A percentile compares a stretch with the other conserved stretches of the same genome.
phyloP scores from a whole-genome alignment of 352 stramenopile genomes.

The Phytophthora pisi region DNA sequence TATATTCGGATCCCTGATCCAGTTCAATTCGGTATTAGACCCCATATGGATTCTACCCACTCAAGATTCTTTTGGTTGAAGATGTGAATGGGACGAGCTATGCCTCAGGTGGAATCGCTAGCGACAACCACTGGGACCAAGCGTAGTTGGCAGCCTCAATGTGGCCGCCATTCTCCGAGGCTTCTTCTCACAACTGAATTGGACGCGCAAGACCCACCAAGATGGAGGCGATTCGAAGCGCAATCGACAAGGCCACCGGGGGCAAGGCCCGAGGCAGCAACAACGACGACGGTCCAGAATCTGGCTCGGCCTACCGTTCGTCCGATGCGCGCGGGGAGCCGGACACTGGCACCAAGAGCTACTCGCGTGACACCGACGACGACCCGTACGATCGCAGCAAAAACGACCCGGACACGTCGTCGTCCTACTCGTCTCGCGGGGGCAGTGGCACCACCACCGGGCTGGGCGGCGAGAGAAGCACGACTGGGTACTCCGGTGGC shows the following conservation, averaged over 20 bases:
- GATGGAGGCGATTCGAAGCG: slow-evolving; percentile 25
- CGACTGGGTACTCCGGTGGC: slow-evolving; percentile 9
- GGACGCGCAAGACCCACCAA: background rate
- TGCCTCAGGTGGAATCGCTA: background rate
- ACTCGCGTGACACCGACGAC: slow-evolving; percentile 21
- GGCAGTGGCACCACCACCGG: slow-evolving; percentile 1
- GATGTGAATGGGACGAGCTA: background rate
- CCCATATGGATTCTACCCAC: too few relatives aligned
- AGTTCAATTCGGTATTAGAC: too few relatives aligned
- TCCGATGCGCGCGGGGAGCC: slow-evolving; percentile 21
- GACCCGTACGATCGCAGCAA: slow-evolving; percentile 16
- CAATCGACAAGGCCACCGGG: slow-evolving; percentile 22
- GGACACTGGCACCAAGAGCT: slow-evolving; percentile 28
- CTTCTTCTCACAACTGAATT: slow-evolving; percentile 24
- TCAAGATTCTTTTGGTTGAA: background rate
- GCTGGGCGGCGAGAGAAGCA: slow-evolving; percentile 25
- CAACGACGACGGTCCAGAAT: slow-evolving; percentile 10
- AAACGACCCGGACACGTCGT: slow-evolving; percentile 12
- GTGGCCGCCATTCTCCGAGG: background rate
- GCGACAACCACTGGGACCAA: background rate
- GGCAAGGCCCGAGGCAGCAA: slow-evolving; percentile 10
- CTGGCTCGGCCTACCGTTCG: slow-evolving; percentile 20
- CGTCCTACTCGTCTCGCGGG: slow-evolving; percentile 29
- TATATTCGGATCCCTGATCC: too few relatives aligned
- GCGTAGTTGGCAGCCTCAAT: background rate